These are phyloP conservation scores for Penicillium crustosum DNA, from an alignment of 2,329 filamentous ascomycete species.

Conservation along the genomic window DNA sequence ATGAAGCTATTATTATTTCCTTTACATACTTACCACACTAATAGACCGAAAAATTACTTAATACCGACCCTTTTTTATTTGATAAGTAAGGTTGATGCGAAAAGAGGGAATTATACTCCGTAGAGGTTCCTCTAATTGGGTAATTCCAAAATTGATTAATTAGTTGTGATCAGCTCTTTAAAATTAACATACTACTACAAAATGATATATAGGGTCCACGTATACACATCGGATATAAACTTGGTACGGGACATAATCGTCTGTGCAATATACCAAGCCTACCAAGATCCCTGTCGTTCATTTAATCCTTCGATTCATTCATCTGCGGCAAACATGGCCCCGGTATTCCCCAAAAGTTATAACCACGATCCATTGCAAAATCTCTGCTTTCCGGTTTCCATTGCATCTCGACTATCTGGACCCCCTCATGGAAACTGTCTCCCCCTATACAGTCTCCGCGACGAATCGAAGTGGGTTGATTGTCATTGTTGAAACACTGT, in stretches of 20 bases:
- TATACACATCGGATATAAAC: background rate
- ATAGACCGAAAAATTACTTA: background rate
- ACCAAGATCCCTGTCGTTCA: background rate
- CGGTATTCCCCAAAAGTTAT: background rate
- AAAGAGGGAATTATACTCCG: background rate
- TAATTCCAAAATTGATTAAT: background rate
- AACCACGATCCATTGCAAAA: background rate
- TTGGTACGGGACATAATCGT: no score
- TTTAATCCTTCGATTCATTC: background rate
- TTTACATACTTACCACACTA: background rate
- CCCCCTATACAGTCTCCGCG: background rate
- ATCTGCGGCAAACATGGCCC: background rate
- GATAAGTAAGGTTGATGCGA: background rate
- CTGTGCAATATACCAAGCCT: background rate
- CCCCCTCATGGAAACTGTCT: background rate
- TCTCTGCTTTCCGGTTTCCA: background rate
- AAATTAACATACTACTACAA: background rate
- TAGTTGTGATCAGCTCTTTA: background rate
- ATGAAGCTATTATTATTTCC: background rate
- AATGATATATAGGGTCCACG: background rate
- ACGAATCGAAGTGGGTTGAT: background rate
- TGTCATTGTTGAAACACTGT: background rate
- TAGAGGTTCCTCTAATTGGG: background rate
- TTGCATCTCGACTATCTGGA: background rate
- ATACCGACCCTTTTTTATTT: background rate